These are phyloP conservation scores for Podaxis sp. DNA, from an alignment of 768 basidiomycete species.

Conservation along the genomic window DNA sequence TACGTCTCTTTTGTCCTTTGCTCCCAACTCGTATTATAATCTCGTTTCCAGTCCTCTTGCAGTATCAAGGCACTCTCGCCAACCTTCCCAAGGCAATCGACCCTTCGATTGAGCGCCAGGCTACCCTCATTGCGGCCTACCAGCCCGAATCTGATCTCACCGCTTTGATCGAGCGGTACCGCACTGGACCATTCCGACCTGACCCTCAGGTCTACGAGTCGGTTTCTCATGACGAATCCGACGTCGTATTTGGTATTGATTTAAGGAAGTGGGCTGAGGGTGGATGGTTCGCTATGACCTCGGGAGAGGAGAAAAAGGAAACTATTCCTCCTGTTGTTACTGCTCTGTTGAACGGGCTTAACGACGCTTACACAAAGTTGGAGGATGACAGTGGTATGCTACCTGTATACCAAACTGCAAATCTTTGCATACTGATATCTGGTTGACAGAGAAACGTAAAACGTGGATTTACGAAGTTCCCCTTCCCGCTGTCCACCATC, in stretches of 20 bases:
- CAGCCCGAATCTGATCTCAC: slow-evolving; percentile 85
- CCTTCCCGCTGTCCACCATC: slow-evolving; percentile 74
- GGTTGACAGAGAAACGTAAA: slow-evolving; percentile 65
- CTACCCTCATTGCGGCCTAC: slow-evolving; percentile 75
- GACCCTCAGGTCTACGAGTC: slow-evolving; percentile 83
- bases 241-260: slow-evolving; percentile 90
- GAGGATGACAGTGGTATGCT: slow-evolving; percentile 46
- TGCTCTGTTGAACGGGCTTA: slow-evolving; percentile 60
- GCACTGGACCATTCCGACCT: slow-evolving; percentile 92
- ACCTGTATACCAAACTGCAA: neutral
- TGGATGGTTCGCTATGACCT: slow-evolving; percentile 58
- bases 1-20: slow-evolving; percentile 17
- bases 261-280: slow-evolving; percentile 88
- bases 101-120: slow-evolving; percentile 62
- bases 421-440: neutral
- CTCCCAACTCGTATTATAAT: neutral
- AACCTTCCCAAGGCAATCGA: slow-evolving; percentile 68
- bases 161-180: slow-evolving; percentile 87
- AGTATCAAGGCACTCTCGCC: slow-evolving; percentile 79
- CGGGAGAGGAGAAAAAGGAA: slow-evolving; percentile 56
- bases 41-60: slow-evolving; percentile 56
- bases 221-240: slow-evolving; percentile 74
- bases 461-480: slow-evolving; percentile 96
- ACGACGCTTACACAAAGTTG: slow-evolving; percentile 56
- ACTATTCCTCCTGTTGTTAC: slow-evolving; percentile 70